These are phyloP conservation scores for Onygenales sp. DNA, from an alignment of 2,329 filamentous ascomycete species.

Conservation along the genomic window DNA sequence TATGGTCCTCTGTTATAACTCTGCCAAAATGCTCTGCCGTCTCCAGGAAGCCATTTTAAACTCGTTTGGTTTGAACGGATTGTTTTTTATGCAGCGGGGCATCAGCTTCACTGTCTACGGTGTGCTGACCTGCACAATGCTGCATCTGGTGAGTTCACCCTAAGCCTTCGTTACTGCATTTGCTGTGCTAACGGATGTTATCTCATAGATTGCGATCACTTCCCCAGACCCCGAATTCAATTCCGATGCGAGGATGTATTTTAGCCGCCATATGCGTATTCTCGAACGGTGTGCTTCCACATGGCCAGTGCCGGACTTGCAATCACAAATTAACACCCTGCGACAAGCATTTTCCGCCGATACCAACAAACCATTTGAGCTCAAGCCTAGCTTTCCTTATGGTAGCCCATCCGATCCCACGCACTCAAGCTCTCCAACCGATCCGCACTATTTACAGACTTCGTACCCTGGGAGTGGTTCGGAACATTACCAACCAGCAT, in stretches of 20 bases:
- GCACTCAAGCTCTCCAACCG: conserved; percentile 51
- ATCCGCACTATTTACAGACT: conserved; percentile 36
- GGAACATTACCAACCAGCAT: conserved; percentile 1
- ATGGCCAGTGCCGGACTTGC: conserved; percentile 84
- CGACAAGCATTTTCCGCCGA: conserved; percentile 88
- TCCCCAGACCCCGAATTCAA: conserved; percentile 87
- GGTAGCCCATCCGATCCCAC: conserved; percentile 63
- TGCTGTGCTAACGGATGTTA: conserved; percentile 1
- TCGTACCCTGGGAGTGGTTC: background rate
- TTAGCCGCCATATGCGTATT: conserved; percentile 87
- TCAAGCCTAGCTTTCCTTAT: conserved; percentile 81
- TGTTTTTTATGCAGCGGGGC: conserved; percentile 86
- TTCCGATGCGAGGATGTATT: conserved; percentile 75
- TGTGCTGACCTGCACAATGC: conserved; percentile 80
- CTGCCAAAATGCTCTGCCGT: conserved; percentile 76
- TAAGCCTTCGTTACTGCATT: background rate
- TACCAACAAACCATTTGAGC: conserved; percentile 70
- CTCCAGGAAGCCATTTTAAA: conserved; percentile 75
- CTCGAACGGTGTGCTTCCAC: conserved; percentile 73
- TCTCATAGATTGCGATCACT: conserved; percentile 69
- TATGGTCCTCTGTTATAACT: conserved; percentile 75
- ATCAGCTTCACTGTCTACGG: conserved; percentile 95
- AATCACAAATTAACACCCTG: conserved; percentile 79
- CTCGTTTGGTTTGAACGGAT: conserved; percentile 65
- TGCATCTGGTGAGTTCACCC: conserved; percentile 68